phyloP scores from a whole-genome alignment of 2,329 filamentous ascomycete species.

The Chaetothyriales sp. region DNA sequence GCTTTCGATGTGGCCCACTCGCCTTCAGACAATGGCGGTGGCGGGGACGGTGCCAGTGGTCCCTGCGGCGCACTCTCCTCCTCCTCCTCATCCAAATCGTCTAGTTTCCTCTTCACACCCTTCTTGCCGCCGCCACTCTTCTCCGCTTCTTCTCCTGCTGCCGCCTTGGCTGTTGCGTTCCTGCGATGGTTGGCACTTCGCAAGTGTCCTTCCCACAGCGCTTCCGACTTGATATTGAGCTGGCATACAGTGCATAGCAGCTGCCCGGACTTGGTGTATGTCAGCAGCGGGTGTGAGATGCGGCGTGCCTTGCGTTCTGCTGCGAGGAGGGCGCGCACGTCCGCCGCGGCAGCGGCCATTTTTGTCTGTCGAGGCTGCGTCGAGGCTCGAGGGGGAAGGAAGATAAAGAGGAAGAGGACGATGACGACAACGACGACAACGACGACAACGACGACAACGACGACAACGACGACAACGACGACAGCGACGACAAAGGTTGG shows the following conservation, averaged over 20 bases:
- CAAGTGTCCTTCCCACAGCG: constrained; percentile 52
- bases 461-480: too few relatives aligned
- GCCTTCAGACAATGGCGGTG: neutral
- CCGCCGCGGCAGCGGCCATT: constrained; percentile 45
- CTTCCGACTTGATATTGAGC: constrained; percentile 50
- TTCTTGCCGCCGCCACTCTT: constrained; percentile 18
- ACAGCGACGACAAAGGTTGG: too few relatives aligned
- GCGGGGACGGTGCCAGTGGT: too few relatives aligned
- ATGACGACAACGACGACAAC: too few relatives aligned
- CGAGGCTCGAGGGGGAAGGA: neutral
- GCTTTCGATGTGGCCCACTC: constrained; percentile 8
- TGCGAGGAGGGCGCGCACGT: constrained; percentile 66
- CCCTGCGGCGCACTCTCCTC: constrained; percentile 1
- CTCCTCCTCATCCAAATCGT: constrained; percentile 25
- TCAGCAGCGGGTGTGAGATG: constrained; percentile 55
- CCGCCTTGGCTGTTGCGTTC: constrained; percentile 21
- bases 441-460: too few relatives aligned
- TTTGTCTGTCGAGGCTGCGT: neutral
- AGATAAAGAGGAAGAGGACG: too few relatives aligned
- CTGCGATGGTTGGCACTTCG: constrained; percentile 37
- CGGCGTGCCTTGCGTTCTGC: constrained; percentile 62
- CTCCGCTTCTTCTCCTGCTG: constrained; percentile 19
- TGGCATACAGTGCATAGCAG: constrained; percentile 56
- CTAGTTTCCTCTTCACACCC: constrained; percentile 44
- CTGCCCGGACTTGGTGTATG: constrained; percentile 54